Evolutionary conservation across 179 eudicot genomes (phyloP), one percentile per base, ranked within the genome.

Genomic region (Beta corolliflora): DNA sequence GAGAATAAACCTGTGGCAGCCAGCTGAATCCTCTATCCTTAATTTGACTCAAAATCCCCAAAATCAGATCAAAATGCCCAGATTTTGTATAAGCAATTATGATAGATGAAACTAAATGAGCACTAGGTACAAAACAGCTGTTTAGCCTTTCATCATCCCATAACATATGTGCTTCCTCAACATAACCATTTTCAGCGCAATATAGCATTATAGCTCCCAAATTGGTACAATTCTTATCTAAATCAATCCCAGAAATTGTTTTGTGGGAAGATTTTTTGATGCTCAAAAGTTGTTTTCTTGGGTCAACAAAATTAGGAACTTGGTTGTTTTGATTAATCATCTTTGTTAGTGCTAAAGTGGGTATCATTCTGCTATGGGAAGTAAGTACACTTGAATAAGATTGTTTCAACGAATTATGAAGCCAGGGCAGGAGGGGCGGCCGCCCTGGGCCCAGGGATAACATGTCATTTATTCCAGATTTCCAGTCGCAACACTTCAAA

Each of bases 81-180:
- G 79, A 58, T 73, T 86, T 88, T 10, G 89, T 90, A 84, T 83
- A 91, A 50, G 90, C 85, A 63, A 80, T 78, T 36, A 96, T 76
- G 15, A 96, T 80, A 69, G 85, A 65, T 31, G 93, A 88, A 78
- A 91, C 84, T 65, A 89, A 59, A 41, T 89, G 73, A 78, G 81
- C 31, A 82, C 79, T 73, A 5, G 91, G 97, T 13, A 29, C 52
- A 74, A 75, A 90, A 9, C 91, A 91, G 79, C 92, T 88, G 81
- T 92, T 84, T 1, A 90, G 11, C 21, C 90, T 80, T 23, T 29
- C 31, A 29, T 81, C 88, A 89, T 91, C 90, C 94, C 94, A 92
- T 41, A 91, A 77, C 9, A 82, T 86, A 54, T 84, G 77, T 10
- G 93, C 93, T 85, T 91, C 82, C 0, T 76, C 61, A 70, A 87